Conservation (phyloP, 257 asterid species). For the Knoxia roxburghii region DNA sequence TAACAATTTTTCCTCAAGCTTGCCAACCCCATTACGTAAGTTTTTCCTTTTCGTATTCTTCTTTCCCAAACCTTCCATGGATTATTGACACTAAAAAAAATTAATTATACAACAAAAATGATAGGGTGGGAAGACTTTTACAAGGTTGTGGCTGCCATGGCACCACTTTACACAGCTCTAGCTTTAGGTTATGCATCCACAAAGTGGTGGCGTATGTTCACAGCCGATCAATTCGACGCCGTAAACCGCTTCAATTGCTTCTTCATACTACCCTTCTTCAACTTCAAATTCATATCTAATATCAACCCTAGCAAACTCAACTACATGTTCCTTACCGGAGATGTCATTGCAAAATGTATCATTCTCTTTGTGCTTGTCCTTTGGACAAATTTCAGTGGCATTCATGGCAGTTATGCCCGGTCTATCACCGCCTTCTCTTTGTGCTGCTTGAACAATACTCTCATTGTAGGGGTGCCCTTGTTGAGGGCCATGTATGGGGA, state of each 20-base stretch:
- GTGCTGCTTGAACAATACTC: slow-evolving; percentile 25
- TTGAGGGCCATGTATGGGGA: slow-evolving; percentile 34
- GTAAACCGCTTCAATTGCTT: slow-evolving; percentile 25
- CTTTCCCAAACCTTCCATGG: neutral
- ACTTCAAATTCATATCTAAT: slow-evolving; percentile 20
- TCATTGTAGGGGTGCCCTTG: slow-evolving; percentile 39
- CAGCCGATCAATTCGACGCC: slow-evolving; percentile 24
- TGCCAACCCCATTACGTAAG: too few relatives aligned
- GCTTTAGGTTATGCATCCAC: slow-evolving; percentile 28
- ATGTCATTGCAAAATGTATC: slow-evolving; percentile 15
- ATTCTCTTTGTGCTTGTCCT: neutral
- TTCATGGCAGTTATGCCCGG: slow-evolving; percentile 19
- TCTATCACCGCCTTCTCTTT: slow-evolving; percentile 27
- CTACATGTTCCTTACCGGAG: slow-evolving; percentile 8
- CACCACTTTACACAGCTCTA: slow-evolving; percentile 27
- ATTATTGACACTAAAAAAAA: too few relatives aligned
- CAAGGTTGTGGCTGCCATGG: slow-evolving; percentile 27
- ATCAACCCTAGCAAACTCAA: slow-evolving; percentile 24
- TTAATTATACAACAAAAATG: slow-evolving; percentile 14
- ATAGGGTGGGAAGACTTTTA: slow-evolving; percentile 26
- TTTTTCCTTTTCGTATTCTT: neutral
- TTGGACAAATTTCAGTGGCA: slow-evolving; percentile 22
- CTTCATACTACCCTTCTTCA: slow-evolving; percentile 29
- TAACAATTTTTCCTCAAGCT: too few relatives aligned
- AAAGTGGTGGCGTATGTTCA: slow-evolving; percentile 30